Evolutionary conservation across 768 basidiomycete genomes (phyloP).

Genomic region (Pleurotus cornucopiae): DNA sequence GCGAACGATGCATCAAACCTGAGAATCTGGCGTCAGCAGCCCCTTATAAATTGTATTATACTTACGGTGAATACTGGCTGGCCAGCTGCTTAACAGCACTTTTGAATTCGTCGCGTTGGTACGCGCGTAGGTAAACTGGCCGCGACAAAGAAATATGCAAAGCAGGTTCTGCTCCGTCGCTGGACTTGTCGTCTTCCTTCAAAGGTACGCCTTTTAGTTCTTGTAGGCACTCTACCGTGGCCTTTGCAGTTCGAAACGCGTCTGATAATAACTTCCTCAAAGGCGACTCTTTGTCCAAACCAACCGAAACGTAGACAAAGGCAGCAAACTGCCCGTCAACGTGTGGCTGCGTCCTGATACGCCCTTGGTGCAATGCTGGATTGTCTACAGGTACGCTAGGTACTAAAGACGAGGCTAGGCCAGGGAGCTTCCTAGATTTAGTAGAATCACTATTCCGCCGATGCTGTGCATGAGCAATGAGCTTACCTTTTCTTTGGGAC

Average conservation of each 20-base stretch:
- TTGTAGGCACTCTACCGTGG: conserved; percentile 42
- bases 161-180: conserved; percentile 27
- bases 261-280: conserved; percentile 44
- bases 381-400: conserved; percentile 57
- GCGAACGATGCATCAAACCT: conserved; percentile 78
- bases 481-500: conserved; percentile 40
- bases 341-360: conserved; percentile 69
- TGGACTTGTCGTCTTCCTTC: conserved; percentile 11
- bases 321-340: conserved; percentile 84
- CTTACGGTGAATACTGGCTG: conserved; percentile 42
- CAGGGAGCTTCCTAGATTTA: conserved; percentile 54
- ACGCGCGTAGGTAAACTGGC: conserved; percentile 72
- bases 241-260: conserved; percentile 39
- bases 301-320: conserved; percentile 71
- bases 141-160: conserved; percentile 86
- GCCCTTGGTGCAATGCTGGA: conserved; percentile 81
- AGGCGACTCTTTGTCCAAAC: conserved; percentile 34
- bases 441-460: no score
- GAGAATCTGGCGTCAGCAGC: conserved; percentile 4
- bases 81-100: conserved; percentile 53
- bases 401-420: conserved; percentile 46
- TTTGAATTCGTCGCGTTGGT: conserved; percentile 75
- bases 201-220: conserved; percentile 26
- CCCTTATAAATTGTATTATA: conserved; percentile 10
- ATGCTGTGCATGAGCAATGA: not conserved